Evolutionary conservation across 306 rosid genomes (phyloP).

Genomic region (Prunus fruticosa): DNA sequence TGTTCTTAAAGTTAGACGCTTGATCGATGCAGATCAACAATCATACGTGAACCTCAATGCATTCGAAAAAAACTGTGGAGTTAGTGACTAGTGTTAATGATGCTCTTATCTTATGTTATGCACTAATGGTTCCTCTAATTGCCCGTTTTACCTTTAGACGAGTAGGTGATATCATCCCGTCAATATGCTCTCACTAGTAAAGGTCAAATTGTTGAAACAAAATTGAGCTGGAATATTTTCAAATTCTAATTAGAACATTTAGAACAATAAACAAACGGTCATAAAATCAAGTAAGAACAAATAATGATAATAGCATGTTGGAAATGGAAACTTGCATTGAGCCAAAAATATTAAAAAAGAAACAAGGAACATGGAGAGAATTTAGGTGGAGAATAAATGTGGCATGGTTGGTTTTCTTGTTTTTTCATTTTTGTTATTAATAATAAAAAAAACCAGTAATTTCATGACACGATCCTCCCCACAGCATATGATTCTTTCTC

Average conservation of each 20-base stretch:
- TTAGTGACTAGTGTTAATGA: not conserved
- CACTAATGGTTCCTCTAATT: not conserved
- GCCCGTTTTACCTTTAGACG: not conserved
- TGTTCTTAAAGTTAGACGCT: too few species aligned
- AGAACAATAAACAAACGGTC: not conserved
- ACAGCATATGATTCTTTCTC: conserved; percentile 29
- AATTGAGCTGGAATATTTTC: not conserved
- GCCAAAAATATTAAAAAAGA: not conserved
- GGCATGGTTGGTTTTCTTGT: not conserved
- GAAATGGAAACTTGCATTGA: not conserved
- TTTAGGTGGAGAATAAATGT: conserved; percentile 21
- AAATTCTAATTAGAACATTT: not conserved
- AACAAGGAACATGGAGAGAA: conserved; percentile 5
- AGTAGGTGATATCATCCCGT: not conserved
- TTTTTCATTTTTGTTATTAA: not conserved
- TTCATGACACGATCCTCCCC: not conserved
- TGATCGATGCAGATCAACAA: too few species aligned
- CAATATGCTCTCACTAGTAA: not conserved
- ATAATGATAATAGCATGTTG: not conserved
- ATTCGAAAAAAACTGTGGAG: not conserved
- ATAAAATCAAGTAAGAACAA: not conserved
- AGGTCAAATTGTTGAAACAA: not conserved
- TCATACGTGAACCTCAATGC: not conserved
- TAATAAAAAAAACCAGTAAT: not conserved
- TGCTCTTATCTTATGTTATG: too few species aligned